Percentiles rank a stretch among this genome's conserved stretches.
Conservation (phyloP, 2,329 filamentous ascomycete species). For the Meredithiella fracta region DNA sequence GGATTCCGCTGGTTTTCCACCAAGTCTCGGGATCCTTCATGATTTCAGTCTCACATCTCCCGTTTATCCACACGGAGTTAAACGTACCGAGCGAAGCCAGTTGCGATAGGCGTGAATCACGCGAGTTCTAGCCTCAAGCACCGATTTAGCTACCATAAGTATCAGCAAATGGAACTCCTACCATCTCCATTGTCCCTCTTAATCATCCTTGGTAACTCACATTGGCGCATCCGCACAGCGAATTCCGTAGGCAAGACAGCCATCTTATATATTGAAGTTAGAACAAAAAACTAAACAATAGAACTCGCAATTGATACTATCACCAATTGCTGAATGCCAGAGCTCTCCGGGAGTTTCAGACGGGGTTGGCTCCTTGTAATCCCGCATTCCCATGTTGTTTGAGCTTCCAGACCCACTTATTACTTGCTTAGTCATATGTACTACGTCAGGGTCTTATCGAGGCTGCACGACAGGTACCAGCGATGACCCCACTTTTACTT, state of each 20-base stretch:
- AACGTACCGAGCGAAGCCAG: constrained; percentile 88
- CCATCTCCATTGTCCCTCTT: background rate
- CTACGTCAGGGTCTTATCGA: background rate
- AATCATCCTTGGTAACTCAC: constrained; percentile 31
- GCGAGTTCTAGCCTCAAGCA: constrained; percentile 72
- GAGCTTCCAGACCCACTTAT: background rate
- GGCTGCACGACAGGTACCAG: background rate
- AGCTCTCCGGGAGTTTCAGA: background rate
- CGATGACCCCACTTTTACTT: constrained; percentile 5
- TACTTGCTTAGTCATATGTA: background rate
- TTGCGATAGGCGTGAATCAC: constrained; percentile 81
- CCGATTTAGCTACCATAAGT: constrained; percentile 55
- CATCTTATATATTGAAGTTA: constrained; percentile 34
- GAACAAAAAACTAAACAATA: background rate
- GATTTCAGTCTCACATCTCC: no score
- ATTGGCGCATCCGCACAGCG: constrained; percentile 62
- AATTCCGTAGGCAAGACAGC: constrained; percentile 88
- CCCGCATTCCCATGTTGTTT: background rate
- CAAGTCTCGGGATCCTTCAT: no score
- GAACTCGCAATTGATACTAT: background rate
- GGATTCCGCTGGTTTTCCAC: no score
- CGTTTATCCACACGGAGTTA: no score
- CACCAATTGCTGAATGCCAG: background rate
- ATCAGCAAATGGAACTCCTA: constrained; percentile 21
- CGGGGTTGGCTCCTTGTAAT: background rate